Evolutionary conservation across 2,329 filamentous ascomycete genomes (phyloP).

Genomic region (Aspergillus sp.): DNA sequence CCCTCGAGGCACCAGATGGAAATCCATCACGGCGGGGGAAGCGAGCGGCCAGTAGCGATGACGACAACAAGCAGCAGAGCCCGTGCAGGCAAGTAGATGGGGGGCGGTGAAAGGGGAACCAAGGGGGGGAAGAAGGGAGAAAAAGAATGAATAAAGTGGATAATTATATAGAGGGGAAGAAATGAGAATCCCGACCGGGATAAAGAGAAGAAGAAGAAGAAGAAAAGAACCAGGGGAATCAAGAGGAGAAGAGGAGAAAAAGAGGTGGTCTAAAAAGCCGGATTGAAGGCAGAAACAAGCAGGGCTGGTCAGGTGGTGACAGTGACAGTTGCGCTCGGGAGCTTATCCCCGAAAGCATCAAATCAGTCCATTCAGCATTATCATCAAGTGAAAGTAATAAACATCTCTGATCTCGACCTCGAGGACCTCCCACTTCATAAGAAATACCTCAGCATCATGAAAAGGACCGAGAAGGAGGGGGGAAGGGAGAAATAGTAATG

Average conservation of each 20-base stretch:
- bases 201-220: not conserved
- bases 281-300: not conserved
- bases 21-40: conserved; percentile 37
- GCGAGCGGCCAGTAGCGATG: not conserved
- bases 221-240: not conserved
- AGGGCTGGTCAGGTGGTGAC: not conserved
- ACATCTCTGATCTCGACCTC: too few species aligned
- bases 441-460: conserved; percentile 3
- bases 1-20: conserved; percentile 46
- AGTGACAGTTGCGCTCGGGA: not conserved
- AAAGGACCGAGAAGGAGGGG: not conserved
- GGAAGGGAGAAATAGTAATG: not conserved
- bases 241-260: too few species aligned
- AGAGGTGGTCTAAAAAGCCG: not conserved
- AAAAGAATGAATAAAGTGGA: too few species aligned
- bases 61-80: not conserved
- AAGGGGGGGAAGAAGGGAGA: not conserved
- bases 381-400: too few species aligned
- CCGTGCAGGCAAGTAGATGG: not conserved
- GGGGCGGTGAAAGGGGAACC: not conserved
- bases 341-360: not conserved
- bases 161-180: not conserved
- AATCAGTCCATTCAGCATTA: not conserved
- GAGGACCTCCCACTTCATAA: not conserved
- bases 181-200: not conserved